These are phyloP conservation scores for Emiliania huxleyi DNA, from an alignment of 78 protist species.

Conservation along the genomic window DNA sequence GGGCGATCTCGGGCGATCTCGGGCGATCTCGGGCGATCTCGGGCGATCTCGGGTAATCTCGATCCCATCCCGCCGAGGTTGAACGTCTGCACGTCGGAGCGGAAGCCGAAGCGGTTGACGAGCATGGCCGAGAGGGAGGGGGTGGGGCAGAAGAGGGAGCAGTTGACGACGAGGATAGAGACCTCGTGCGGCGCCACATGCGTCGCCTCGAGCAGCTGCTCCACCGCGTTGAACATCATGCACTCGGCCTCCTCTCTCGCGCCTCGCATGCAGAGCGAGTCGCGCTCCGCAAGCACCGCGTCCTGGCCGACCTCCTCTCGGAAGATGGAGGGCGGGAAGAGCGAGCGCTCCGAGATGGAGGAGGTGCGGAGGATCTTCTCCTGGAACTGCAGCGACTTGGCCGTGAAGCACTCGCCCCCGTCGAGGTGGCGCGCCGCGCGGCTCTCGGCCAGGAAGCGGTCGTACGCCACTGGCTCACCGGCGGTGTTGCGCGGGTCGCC, in stretches of 20 bases:
- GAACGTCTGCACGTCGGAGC: slow-evolving; percentile 58
- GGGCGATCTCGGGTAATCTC: no score
- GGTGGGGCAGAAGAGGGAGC: slow-evolving; percentile 82
- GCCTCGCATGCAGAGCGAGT: background rate
- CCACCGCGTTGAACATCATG: background rate
- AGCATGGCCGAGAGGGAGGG: slow-evolving; percentile 83
- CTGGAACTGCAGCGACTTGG: background rate
- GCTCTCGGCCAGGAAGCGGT: background rate
- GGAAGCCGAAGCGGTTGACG: slow-evolving; percentile 65
- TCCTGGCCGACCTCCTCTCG: background rate
- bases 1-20: no score
- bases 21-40: no score
- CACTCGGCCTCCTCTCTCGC: background rate
- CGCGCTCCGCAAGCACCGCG: background rate
- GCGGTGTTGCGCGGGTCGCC: background rate
- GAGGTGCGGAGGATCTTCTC: background rate
- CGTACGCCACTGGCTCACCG: background rate
- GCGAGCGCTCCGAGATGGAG: background rate
- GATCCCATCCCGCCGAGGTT: slow-evolving; percentile 80
- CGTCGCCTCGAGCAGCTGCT: background rate
- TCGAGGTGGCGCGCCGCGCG: background rate
- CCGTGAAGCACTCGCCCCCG: background rate
- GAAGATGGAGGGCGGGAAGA: background rate
- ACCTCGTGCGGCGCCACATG: background rate
- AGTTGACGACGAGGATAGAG: slow-evolving; percentile 67